Percentiles rank a stretch among this genome's conserved stretches.
Conservation (phyloP, 192 early-diverging fungal genomes). For the Backusella tuberculispora region DNA sequence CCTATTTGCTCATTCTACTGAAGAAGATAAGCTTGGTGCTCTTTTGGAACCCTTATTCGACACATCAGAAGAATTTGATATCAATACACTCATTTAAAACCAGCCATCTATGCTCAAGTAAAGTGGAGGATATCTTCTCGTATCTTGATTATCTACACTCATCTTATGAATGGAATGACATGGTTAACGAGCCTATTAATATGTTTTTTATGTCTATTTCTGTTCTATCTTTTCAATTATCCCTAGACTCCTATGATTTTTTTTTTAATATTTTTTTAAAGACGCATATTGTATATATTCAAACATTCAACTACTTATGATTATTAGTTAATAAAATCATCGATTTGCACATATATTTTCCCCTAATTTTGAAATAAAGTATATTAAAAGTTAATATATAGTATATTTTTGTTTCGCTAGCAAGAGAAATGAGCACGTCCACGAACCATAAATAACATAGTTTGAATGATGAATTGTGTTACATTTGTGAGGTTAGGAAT, state of each 20-base stretch:
- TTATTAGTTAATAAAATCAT: conserved; percentile 11
- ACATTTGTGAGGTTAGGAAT: not conserved
- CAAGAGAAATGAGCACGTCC: conserved; percentile 1
- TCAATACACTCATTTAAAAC: not conserved
- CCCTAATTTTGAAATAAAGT: not conserved
- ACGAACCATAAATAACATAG: not conserved
- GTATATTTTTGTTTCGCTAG: conserved; percentile 6
- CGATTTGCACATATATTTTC: not conserved
- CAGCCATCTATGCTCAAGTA: conserved; percentile 6
- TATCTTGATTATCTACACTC: not conserved
- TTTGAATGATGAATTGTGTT: not conserved
- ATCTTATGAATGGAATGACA: not conserved
- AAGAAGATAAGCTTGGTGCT: not conserved
- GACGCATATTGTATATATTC: not conserved
- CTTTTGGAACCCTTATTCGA: conserved; percentile 3
- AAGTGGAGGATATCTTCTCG: not conserved
- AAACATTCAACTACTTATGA: conserved; percentile 2
- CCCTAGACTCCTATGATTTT: not conserved
- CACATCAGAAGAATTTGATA: conserved; percentile 15
- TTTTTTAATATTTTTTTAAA: not conserved
- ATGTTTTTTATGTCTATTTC: conserved; percentile 2
- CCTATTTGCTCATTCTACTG: not conserved
- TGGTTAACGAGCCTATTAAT: not conserved
- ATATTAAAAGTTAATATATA: not conserved
- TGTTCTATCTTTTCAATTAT: not conserved